phyloP scores from a whole-genome alignment of 2,329 filamentous ascomycete genomes.

The Cercospora canescens region DNA sequence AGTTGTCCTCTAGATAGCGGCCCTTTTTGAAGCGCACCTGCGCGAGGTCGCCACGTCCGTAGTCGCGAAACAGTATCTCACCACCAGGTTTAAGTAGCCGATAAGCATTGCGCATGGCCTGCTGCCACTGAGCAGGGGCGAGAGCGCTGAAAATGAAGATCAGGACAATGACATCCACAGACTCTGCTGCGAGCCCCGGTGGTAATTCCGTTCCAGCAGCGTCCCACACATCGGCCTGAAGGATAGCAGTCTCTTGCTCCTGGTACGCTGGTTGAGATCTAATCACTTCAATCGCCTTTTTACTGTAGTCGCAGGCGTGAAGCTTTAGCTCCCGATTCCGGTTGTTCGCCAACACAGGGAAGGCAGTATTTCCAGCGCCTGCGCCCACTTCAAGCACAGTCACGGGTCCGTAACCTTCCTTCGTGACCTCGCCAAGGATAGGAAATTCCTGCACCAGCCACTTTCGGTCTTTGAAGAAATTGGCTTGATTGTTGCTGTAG shows the following conservation, averaged over 20 bases:
- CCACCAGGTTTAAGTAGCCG: conserved; percentile 86
- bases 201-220: conserved; percentile 69
- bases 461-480: conserved; percentile 98
- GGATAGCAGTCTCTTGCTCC: conserved; percentile 47
- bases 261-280: conserved; percentile 76
- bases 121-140: conserved; percentile 78
- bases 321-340: conserved; percentile 78
- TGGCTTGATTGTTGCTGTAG: conserved; percentile 95
- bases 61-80: conserved; percentile 93
- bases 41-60: conserved; percentile 90
- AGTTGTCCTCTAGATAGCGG: conserved; percentile 91
- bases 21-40: conserved; percentile 98
- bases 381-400: conserved; percentile 88
- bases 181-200: conserved; percentile 72
- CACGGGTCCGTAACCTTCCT: conserved; percentile 66
- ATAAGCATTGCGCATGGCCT: conserved; percentile 78
- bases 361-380: conserved; percentile 94
- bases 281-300: conserved; percentile 92
- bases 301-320: conserved; percentile 95
- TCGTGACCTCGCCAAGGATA: conserved; percentile 73
- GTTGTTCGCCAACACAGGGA: conserved; percentile 83
- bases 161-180: conserved; percentile 87
- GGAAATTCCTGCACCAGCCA: conserved; percentile 98
- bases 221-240: conserved; percentile 96
- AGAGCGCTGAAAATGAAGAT: conserved; percentile 98